A percentile compares a stretch with the other conserved stretches of the same genome.
phyloP scores from a whole-genome alignment of 1,284 basidiomycete species.

The Rhizoctonia solani region DNA sequence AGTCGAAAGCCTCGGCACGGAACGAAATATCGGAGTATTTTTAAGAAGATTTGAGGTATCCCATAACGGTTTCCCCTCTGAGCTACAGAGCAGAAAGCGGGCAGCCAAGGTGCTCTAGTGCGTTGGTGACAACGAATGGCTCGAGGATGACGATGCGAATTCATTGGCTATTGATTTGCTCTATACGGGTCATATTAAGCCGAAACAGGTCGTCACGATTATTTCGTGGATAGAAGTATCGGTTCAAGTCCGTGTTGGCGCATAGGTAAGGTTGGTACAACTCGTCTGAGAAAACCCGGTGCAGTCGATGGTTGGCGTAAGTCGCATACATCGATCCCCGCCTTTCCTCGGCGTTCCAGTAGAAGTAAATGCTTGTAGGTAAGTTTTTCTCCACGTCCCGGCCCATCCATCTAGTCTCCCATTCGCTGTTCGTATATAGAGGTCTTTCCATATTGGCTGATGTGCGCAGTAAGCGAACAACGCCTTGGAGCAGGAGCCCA shows the following conservation, averaged over 20 bases:
- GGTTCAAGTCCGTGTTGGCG: constrained; percentile 36
- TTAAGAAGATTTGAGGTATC: constrained; percentile 39
- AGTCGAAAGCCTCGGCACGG: constrained; percentile 43
- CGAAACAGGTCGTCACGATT: constrained; percentile 7
- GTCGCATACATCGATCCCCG: constrained; percentile 12
- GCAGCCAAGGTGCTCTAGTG: constrained; percentile 42
- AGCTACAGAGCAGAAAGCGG: constrained; percentile 32
- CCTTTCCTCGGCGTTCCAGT: constrained; percentile 26
- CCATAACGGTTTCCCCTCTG: constrained; percentile 38
- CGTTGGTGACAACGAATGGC: constrained; percentile 43
- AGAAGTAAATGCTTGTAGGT: constrained; percentile 35
- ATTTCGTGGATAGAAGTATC: constrained; percentile 35
- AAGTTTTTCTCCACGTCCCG: constrained; percentile 43
- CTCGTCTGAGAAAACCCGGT: constrained; percentile 40
- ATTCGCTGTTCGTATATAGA: constrained; percentile 37
- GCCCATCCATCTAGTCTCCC: constrained; percentile 38
- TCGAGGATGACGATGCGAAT: no score
- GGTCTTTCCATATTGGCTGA: constrained; percentile 43
- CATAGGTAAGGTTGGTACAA: constrained; percentile 44
- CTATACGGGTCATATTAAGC: constrained; percentile 25
- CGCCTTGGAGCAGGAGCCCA: constrained; percentile 35
- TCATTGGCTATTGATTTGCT: not conserved
- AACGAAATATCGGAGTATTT: constrained; percentile 41
- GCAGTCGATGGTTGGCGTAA: constrained; percentile 41
- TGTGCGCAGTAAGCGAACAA: constrained; percentile 42